Base-by-base conservation (phyloP, 257 asterid genomes). In the Craterostigma plantagineum region DNA sequence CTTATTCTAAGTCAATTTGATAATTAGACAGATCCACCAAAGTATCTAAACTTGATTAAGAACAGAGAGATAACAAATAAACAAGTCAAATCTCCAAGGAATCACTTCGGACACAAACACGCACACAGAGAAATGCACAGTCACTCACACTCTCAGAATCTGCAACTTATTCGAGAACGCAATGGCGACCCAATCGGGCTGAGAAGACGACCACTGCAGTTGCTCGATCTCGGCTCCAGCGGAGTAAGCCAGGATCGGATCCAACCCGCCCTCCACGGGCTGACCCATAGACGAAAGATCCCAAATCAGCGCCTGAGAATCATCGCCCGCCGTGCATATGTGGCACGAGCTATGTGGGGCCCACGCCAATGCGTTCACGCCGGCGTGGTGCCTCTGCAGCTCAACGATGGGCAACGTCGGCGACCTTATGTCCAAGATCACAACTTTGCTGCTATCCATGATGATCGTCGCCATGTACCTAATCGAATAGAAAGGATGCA, bases 341-440 rank as follows among this genome's bases (percentile, higher is more conserved):
- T 87, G 98, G 72, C 98, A 87, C 11, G 93, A 79, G 48, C 95
- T 87, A 45, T 87, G 98, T 9, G 97, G 97, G 7, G 98, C 98
- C 98, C 98, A 82, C 0, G 95, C 98, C 38, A 82, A 68, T 13
- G 95, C 97, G 27, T 78, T 87, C 49, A 87, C 95, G n/a, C 95
- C 64, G 0, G 93, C 85, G 72, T 87, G 98, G 55, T 87, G 98
- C 56, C 98, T 66, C 77, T 82, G 92, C 56, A 87, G 59, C 72
- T 87, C 98, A 54, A 83, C 95, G 50, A 87, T 92, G 0, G 93
- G 98, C 47, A 76, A 51, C 0, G 98, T 82, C 1, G 95, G 95
- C 42, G 70, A 82, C 54, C 95, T 91, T 15, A 87, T 82, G 43
- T 82, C 98, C 59, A 87, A 60, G 52, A 87, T 93, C 43, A 82